Percentiles rank a stretch among this genome's conserved stretches.
Evolutionary conservation across 345 rosid genomes (phyloP).

Genomic region (Eucalyptus urophylla): DNA sequence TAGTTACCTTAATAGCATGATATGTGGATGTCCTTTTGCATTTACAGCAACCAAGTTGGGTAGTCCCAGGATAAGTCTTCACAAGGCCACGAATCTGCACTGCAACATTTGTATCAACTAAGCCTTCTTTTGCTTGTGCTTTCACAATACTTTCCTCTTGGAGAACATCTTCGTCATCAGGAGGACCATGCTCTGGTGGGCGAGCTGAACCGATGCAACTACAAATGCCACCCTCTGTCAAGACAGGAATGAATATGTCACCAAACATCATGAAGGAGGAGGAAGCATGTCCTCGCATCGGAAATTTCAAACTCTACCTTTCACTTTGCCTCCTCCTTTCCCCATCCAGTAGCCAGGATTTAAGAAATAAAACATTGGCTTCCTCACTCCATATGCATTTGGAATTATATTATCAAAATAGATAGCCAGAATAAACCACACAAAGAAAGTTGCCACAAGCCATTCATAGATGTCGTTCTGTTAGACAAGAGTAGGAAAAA

Average conservation of each 20-base stretch:
- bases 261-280: neutral
- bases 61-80: constrained; percentile 74
- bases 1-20: constrained; percentile 69
- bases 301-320: constrained; percentile 36
- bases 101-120: constrained; percentile 45
- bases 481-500: constrained; percentile 3
- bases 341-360: constrained; percentile 89
- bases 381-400: constrained; percentile 78
- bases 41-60: constrained; percentile 42
- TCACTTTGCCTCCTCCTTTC: constrained; percentile 64
- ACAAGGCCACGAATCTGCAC: constrained; percentile 85
- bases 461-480: constrained; percentile 79
- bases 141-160: constrained; percentile 72
- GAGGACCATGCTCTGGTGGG: constrained; percentile 29
- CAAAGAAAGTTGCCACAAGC: constrained; percentile 52
- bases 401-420: constrained; percentile 87
- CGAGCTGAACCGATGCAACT: constrained; percentile 58
- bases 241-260: neutral
- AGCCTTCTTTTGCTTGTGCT: constrained; percentile 35
- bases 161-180: constrained; percentile 92
- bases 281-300: neutral
- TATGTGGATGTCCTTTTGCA: constrained; percentile 80
- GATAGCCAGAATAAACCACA: constrained; percentile 79
- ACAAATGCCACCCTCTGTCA: constrained; percentile 83
- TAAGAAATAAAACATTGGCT: constrained; percentile 63